Percentiles rank a stretch among this genome's conserved stretches.
Evolutionary conservation across 163 green algal species (phyloP).

Genomic region (Prototheca wickerhamii): DNA sequence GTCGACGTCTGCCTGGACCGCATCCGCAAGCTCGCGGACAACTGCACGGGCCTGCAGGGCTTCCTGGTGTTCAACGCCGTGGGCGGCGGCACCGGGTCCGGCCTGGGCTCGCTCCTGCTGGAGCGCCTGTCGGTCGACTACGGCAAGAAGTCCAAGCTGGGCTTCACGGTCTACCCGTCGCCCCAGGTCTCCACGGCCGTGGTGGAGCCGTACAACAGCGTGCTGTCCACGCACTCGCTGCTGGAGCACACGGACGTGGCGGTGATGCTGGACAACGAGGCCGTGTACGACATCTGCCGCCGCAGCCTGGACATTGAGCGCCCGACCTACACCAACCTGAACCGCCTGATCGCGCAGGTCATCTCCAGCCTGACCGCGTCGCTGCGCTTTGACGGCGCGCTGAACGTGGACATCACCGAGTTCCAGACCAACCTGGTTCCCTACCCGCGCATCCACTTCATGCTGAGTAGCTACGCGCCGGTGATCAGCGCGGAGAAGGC

Average conservation of each 20-base stretch:
- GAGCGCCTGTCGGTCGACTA: slow-evolving; percentile 95
- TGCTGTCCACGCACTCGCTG: slow-evolving; percentile 98
- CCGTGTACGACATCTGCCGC: slow-evolving; percentile 98
- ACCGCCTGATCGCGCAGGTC: slow-evolving; percentile 90
- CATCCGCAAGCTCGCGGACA: slow-evolving; percentile 98
- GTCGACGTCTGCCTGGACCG: slow-evolving; percentile 95
- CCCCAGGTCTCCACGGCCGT: slow-evolving; percentile 97
- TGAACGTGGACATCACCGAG: slow-evolving; percentile 99
- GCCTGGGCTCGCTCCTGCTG: slow-evolving; percentile 90
- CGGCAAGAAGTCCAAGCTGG: slow-evolving; percentile 99
- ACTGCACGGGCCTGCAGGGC: slow-evolving; percentile 98
- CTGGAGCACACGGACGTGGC: slow-evolving; percentile 99
- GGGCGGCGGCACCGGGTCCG: slow-evolving; percentile 93
- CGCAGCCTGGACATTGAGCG: slow-evolving; percentile 97
- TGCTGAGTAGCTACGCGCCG: slow-evolving; percentile 96
- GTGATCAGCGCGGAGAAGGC: slow-evolving; percentile 99
- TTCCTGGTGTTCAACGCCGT: slow-evolving; percentile 99
- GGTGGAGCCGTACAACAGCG: slow-evolving; percentile 99
- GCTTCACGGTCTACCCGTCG: slow-evolving; percentile 97
- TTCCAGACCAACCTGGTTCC: slow-evolving; percentile 99
- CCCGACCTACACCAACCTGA: slow-evolving; percentile 99
- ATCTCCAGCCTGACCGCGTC: slow-evolving; percentile 97
- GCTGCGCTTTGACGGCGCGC: slow-evolving; percentile 94
- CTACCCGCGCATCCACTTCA: slow-evolving; percentile 99
- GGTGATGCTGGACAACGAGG: slow-evolving; percentile 99